Evolutionary conservation across 768 basidiomycete species (phyloP), one percentile per base, ranked within the genome.

Genomic region (Leccinum subgranulosum): DNA sequence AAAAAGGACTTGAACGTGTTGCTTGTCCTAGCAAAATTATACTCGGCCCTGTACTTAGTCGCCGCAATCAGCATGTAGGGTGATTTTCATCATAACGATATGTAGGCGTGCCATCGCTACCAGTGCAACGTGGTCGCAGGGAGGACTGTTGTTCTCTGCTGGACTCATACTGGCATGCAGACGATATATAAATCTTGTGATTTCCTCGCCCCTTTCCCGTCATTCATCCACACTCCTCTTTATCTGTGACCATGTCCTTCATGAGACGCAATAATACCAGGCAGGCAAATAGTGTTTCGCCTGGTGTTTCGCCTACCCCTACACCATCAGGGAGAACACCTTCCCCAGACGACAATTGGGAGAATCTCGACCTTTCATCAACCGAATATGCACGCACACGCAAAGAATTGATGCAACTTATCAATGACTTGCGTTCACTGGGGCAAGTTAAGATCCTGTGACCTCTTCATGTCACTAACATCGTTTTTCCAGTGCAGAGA

Each of bases 351-450:
- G 68, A 58, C 4, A 25, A 4, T 23, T 60, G 43, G 59, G 64
- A 57, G 5, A 8, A 64, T 1, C 15, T 61, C 9, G 63, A 65
- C 49, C 59, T 76, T 53, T 61, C 74, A 5, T 67, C 70, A 1
- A 69, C 60, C 8, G 74, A 75, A 28, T 81, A 81, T 68, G 77
- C 78, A 0, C 69, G 68, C 9, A 73, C 57, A 34, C 74, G 79
- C 41, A 71, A 64, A 39, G 74, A 76, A 54, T 53, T 81, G 14
- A 75, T 81, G 65, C 65, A 70, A 17, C 63, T 82, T 6, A 63
- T 74, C 29, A 72, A 62, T 19, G 73, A 75, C 31, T 66, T 82
- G 17, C 61, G 71, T 0, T 73, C 67, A 6, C 58, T 81, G 48
- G 81, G 81, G 81, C 68, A 65, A 31, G 67, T 66, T 15, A 2